Evolutionary conservation across 345 rosid genomes (phyloP), one percentile per base, ranked within the genome.

Genomic region (Aegle marmelos): DNA sequence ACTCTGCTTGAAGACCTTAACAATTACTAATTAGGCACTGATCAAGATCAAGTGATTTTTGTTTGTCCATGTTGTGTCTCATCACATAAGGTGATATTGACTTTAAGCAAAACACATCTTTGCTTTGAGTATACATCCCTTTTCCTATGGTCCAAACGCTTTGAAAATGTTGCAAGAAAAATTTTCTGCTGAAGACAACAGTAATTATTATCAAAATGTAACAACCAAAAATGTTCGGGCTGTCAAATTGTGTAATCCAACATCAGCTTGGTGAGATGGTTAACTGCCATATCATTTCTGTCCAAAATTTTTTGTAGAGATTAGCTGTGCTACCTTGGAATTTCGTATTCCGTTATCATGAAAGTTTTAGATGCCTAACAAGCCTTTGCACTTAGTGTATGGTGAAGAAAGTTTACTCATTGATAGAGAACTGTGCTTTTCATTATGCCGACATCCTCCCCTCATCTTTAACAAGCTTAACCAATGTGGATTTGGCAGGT

Each of bases 401-500:
- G 30, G 10, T 37, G 31, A 5, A n/a, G 22, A 71, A 17, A 1
- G 24, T 31, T 30, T 21, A 17, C 34, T 48, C 31, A 30, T 8
- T 36, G 41, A 5, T 53, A 37, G 36, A 71, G 63, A 19, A 75
- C 74, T 41, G 62, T 78, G 62, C 28, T 27, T 53, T 39, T 39
- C 45, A 39, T 39, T 39, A 9, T 39, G 45, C 45, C 9, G 45
- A 39, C 53, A 1, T 63, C 27, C 16, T 33, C 25, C 19, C 27
- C 25, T 56, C 24, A 13, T 33, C 16, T 62, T 34, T 56, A 33
- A 70, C 19, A 30, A 56, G 9, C 5, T 5, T 68, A 9, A 72
- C 16, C 4, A 1, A 33, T 34, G 5, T 39, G 67, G 21, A 74
- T 34, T 25, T 62, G 85, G 67, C 79, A 93, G 98, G 98, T 14